Base-by-base conservation (phyloP, 2,329 filamentous ascomycete species). In the Trichocomaceae sp. region DNA sequence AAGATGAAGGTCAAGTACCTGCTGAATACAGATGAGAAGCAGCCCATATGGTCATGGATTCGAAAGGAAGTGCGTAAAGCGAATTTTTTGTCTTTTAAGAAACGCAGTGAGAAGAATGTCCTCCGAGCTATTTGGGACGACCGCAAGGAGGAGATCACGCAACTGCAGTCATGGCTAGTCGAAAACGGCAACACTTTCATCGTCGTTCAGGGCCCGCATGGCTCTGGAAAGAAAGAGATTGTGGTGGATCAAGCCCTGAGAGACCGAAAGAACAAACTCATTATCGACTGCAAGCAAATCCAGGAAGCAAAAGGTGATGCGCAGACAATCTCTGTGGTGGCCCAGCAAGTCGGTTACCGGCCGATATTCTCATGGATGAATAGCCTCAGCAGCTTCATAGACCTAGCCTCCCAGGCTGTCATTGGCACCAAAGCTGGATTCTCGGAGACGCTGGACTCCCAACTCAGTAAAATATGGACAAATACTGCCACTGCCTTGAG, bases 341-440 rank as follows among this genome's bases (percentile, higher is more conserved):
- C 92, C 0, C 75, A 78, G 1, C 83, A 91, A 60, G 91, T 97
- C 48, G 92, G 93, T 8, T 97, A 96, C 67, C 80, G 88, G 8
- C 93, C 93, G 0, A 84, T 99, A 0, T 99, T 99, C 69, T 95
- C 89, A 0, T 97, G 91, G 88, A 87, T 95, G 73, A 96, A 97
- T 71, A 96, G 85, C 65, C 83, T 97, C 61, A 95, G 88, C 72
- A 95, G 90, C 68, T 83, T 96, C 73, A 79, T 96, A 60, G 93
- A 97, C 63, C 81, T 97, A 37, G 93, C 92, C 20, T 89, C 93
- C 1, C 92, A 96, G 69, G 88, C 91, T 62, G 93, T 93, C 12
- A 95, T 92, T 19, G 92, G 92, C 12, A 88, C 95, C 56, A 96
- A 97, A 72, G 88, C 90, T 5, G 91, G 91, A 7, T 96, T 97